Evolutionary conservation across 2,329 filamentous ascomycete species (phyloP).

Genomic region (Nigrograna mackinnonii): DNA sequence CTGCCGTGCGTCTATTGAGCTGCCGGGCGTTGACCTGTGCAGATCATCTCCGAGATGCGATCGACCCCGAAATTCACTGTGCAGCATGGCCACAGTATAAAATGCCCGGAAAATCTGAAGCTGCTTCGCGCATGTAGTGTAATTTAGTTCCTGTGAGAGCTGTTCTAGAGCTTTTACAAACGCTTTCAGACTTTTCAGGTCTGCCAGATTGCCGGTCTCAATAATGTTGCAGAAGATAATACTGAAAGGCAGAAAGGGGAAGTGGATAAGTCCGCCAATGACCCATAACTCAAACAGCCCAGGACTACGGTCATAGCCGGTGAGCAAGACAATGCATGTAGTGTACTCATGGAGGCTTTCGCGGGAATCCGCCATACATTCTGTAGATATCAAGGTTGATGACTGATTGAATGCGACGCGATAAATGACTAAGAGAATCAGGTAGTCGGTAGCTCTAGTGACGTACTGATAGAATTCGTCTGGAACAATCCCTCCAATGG

Average conservation of each 20-base stretch:
- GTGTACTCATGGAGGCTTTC: background rate
- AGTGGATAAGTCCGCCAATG: background rate
- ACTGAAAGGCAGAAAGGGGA: background rate
- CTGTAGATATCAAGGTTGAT: conserved; percentile 1
- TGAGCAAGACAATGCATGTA: background rate
- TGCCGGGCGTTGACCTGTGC: too few species aligned
- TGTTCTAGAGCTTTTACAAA: background rate
- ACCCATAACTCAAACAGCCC: background rate
- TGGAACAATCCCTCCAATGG: conserved; percentile 1
- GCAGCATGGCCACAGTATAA: conserved; percentile 1
- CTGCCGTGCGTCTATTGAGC: too few species aligned
- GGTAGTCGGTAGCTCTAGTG: conserved; percentile 5
- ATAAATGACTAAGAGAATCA: conserved; percentile 4
- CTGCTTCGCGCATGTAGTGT: conserved; percentile 3
- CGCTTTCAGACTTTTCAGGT: background rate
- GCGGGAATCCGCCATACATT: background rate
- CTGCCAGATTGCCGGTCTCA: background rate
- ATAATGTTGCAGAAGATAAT: background rate
- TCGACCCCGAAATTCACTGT: background rate
- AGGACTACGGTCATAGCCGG: background rate
- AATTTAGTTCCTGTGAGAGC: conserved; percentile 1
- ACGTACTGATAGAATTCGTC: conserved; percentile 2
- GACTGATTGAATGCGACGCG: conserved; percentile 1
- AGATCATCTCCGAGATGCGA: background rate
- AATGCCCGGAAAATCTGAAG: conserved; percentile 5